Evolutionary conservation across 495 filamentous ascomycete species (phyloP).

Genomic region (Massariosphaeria phaeospora): DNA sequence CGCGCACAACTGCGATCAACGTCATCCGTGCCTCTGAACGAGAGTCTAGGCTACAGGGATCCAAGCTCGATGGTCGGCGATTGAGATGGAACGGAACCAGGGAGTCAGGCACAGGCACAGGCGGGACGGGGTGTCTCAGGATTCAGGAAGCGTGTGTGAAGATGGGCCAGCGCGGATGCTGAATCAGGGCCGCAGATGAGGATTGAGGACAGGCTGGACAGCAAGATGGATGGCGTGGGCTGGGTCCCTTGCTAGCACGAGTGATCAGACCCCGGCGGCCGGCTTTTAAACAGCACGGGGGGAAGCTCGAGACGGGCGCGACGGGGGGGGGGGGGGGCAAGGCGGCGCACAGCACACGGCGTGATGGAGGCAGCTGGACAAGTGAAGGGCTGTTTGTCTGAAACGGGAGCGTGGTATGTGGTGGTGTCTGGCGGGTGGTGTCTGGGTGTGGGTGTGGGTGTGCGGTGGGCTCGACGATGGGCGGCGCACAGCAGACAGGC

Average conservation of each 20-base stretch:
- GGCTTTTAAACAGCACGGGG: constrained; percentile 25
- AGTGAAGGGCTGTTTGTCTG: constrained; percentile 15
- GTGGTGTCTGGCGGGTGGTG: no score
- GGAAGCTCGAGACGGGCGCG: constrained; percentile 16
- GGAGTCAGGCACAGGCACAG: no score
- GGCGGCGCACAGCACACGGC: constrained; percentile 18
- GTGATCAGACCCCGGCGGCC: constrained; percentile 19
- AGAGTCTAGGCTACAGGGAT: constrained; percentile 15
- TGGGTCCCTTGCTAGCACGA: constrained; percentile 30
- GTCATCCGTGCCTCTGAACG: constrained; percentile 31
- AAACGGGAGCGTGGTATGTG: constrained; percentile 27
- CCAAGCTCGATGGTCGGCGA: constrained; percentile 22
- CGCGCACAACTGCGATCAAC: constrained; percentile 21
- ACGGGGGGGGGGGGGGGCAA: constrained; percentile 8
- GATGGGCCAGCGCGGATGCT: constrained; percentile 9
- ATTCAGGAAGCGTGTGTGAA: constrained; percentile 17
- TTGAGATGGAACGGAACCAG: background rate
- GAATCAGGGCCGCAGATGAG: constrained; percentile 22
- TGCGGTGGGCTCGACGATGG: constrained; percentile 19
- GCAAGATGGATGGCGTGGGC: constrained; percentile 14
- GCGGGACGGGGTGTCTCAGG: constrained; percentile 3
- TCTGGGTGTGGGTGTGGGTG: no score
- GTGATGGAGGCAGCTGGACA: background rate
- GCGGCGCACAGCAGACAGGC: constrained; percentile 29
- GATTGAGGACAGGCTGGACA: no score